Base-by-base conservation (phyloP, 2,329 filamentous ascomycete genomes). In the Claviceps sp. region DNA sequence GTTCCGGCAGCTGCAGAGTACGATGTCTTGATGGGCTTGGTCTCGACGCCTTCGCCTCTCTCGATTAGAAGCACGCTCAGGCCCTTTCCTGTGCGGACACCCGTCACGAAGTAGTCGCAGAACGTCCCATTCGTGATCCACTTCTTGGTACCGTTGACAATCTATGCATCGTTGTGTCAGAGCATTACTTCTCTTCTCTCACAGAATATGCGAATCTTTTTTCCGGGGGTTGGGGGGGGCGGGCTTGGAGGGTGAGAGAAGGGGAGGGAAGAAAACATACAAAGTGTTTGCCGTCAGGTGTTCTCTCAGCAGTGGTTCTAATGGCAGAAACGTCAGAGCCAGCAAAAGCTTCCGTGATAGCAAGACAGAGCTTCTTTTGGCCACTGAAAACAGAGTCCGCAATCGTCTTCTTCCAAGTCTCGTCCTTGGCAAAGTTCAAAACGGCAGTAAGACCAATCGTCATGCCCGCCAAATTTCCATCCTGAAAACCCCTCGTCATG, bases 401-500 rank as follows among this genome's bases (percentile, higher is more conserved):
- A 47, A 94, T 75, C 50, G 74, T 75, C 59, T 82, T 76, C 69
- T 82, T 83, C 60, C 87, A 77, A 43, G 71, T 71, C 52, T 80
- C 72, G 61, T 91, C 77, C 50, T 77, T 80, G 65, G 86, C 79
- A 74, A 84, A 94, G 71, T 91, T 84, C 63, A 89, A 76, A 24
- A 94, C 80, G 11, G 87, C 87, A 1, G 88, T 87, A 57, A 94
- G 70, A 41, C 82, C 82, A 58, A 94, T 94, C 30, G 83, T 82
- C 85, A 94, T 89, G 50, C 89, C 88, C 2, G 87, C 84, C 78
- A 94, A 81, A 68, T 89, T 90, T 3, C 87, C 89, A 64, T 95
- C 89, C 65, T 88, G 82, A 69, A 93, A 95, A 1, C 88, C 89
- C 60, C 87, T 73, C 30, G 85, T 82, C 65, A 85, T 87, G 6